Conservation (phyloP, 352 stramenopile species). For the Phytophthora ohioensis region DNA sequence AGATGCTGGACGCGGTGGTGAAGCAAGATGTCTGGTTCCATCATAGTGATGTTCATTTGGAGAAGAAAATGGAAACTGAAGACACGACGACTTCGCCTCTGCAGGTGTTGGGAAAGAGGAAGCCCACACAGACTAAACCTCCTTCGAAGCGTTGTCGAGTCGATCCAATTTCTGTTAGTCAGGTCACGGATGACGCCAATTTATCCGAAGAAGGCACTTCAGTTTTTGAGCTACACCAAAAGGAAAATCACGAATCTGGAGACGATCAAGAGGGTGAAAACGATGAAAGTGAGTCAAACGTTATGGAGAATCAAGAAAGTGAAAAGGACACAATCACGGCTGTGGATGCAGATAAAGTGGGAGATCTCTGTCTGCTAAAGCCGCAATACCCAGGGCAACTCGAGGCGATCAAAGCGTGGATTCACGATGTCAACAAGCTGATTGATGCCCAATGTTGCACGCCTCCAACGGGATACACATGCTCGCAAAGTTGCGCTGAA, state of each 20-base stretch:
- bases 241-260: neutral
- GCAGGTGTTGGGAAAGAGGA: slow-evolving; percentile 4
- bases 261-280: neutral
- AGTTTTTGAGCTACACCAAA: neutral
- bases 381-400: slow-evolving; percentile 12
- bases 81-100: neutral
- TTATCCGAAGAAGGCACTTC: neutral
- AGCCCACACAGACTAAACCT: neutral
- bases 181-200: neutral
- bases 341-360: neutral
- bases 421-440: slow-evolving; percentile 2
- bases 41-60: neutral
- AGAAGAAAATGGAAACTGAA: neutral
- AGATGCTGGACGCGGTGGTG: slow-evolving; percentile 6
- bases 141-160: neutral
- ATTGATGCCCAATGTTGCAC: slow-evolving; percentile 4
- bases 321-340: no score
- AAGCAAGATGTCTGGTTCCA: slow-evolving; percentile 21
- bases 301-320: neutral
- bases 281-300: neutral
- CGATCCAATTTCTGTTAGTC: neutral
- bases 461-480: slow-evolving; percentile 8
- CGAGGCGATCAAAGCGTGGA: slow-evolving; percentile 9
- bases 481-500: slow-evolving; percentile 6
- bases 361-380: slow-evolving; percentile 16